These are phyloP conservation scores for Massarina eburnea DNA, from an alignment of 2,329 filamentous ascomycete genomes.

Conservation along the genomic window DNA sequence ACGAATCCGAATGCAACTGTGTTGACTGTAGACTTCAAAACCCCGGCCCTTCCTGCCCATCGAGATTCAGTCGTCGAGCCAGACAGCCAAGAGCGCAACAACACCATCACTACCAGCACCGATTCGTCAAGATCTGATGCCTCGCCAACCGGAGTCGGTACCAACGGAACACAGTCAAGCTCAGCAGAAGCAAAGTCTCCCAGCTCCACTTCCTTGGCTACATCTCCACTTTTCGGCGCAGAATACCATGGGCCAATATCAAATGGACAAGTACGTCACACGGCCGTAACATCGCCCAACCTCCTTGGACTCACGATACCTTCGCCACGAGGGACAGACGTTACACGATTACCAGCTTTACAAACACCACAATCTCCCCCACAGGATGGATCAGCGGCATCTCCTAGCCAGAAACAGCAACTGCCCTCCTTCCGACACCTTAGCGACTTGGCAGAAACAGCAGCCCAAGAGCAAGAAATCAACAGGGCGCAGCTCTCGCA, in stretches of 20 bases:
- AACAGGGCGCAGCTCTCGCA: conserved; percentile 32
- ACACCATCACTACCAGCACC: conserved; percentile 4
- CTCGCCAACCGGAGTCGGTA: conserved; percentile 6
- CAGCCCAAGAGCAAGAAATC: conserved; percentile 32
- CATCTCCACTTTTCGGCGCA: conserved; percentile 14
- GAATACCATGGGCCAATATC: conserved; percentile 21
- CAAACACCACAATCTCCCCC: conserved; percentile 37
- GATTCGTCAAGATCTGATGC: conserved; percentile 11
- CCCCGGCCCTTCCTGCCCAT: conserved; percentile 10
- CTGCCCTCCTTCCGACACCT: conserved; percentile 39
- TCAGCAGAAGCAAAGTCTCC: conserved; percentile 10
- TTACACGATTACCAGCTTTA: conserved; percentile 38
- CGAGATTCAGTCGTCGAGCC: conserved; percentile 21
- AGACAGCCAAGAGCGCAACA: conserved; percentile 12
- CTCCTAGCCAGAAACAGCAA: conserved; percentile 30
- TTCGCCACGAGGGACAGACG: conserved; percentile 24
- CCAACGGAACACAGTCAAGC: conserved; percentile 9
- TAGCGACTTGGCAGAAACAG: conserved; percentile 37
- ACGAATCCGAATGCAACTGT: conserved; percentile 10
- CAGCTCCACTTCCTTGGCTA: conserved; percentile 8
- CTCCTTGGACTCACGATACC: conserved; percentile 38
- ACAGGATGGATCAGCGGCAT: conserved; percentile 27
- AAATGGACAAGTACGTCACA: conserved; percentile 23
- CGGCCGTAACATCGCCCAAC: conserved; percentile 29
- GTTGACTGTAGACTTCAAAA: conserved; percentile 10